Conservation (phyloP, 2,329 filamentous ascomycete genomes). For the Pseudocercospora cruenta region DNA sequence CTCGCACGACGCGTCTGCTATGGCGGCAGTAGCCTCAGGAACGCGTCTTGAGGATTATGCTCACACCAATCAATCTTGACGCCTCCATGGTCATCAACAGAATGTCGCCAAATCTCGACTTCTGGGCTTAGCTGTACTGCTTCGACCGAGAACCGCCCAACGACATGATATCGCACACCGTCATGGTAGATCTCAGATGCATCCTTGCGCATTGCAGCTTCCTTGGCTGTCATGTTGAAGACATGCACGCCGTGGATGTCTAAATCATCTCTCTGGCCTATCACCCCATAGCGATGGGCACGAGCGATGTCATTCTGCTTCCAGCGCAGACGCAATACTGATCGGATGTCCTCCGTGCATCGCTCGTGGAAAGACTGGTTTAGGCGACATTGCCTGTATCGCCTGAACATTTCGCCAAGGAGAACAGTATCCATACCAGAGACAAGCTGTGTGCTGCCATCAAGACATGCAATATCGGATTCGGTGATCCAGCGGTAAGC, state of each 20-base stretch:
- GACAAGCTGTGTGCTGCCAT: background rate
- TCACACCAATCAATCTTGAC: slow-evolving; percentile 10
- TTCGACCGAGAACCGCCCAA: slow-evolving; percentile 12
- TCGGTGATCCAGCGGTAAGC: slow-evolving; percentile 17
- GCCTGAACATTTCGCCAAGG: slow-evolving; percentile 11
- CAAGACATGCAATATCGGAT: background rate
- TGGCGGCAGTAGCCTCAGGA: slow-evolving; percentile 6
- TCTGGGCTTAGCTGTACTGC: slow-evolving; percentile 16
- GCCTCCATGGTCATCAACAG: background rate
- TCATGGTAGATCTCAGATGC: slow-evolving; percentile 1
- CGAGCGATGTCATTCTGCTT: slow-evolving; percentile 5
- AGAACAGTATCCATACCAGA: slow-evolving; percentile 12
- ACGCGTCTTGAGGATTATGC: background rate
- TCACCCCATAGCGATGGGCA: slow-evolving; percentile 10
- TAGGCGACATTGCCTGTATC: slow-evolving; percentile 9
- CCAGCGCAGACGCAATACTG: slow-evolving; percentile 2
- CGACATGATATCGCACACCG: slow-evolving; percentile 5
- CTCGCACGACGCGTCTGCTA: background rate
- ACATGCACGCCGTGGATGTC: background rate
- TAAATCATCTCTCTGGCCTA: background rate
- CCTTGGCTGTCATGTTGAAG: slow-evolving; percentile 12
- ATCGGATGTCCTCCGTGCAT: slow-evolving; percentile 10
- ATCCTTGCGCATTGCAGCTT: slow-evolving; percentile 11
- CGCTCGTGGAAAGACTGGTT: slow-evolving; percentile 14
- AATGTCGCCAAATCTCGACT: slow-evolving; percentile 6